Conservation (phyloP, 306 rosid genomes). For the Prunus armeniaca region DNA sequence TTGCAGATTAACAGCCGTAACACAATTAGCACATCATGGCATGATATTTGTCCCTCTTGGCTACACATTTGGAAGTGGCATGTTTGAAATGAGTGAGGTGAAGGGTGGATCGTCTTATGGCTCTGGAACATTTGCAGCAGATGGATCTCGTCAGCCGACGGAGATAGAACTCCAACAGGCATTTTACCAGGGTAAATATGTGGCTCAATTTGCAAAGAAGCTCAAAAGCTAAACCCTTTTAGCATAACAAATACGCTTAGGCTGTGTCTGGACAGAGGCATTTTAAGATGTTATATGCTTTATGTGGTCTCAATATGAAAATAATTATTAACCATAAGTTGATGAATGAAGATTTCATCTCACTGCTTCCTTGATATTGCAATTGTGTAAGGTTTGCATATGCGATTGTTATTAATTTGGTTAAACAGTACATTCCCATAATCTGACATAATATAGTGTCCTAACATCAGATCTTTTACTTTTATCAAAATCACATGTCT, state of each 20-base stretch:
- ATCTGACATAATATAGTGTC: too few relatives aligned
- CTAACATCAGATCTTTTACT: neutral
- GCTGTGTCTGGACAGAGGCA: too few relatives aligned
- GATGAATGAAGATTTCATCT: neutral
- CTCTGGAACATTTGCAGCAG: constrained; percentile 87
- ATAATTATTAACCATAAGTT: neutral
- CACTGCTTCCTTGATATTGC: neutral
- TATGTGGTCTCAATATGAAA: neutral
- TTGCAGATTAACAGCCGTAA: constrained; percentile 67
- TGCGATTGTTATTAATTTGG: too few relatives aligned
- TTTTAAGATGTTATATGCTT: neutral
- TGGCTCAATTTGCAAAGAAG: constrained; percentile 69
- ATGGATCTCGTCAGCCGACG: constrained; percentile 84
- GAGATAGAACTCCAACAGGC: constrained; percentile 78
- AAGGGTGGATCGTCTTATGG: constrained; percentile 92
- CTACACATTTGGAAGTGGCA: constrained; percentile 79
- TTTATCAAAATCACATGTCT: neutral
- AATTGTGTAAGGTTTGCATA: too few relatives aligned
- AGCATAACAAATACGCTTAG: neutral
- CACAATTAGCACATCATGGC: constrained; percentile 95
- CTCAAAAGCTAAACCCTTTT: constrained; percentile 37
- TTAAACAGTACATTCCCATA: neutral
- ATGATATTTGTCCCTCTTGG: constrained; percentile 90
- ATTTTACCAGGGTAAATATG: constrained; percentile 77
- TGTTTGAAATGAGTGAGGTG: constrained; percentile 82